Evolutionary conservation across 2,329 filamentous ascomycete species (phyloP), one percentile per base, ranked within the genome.

Genomic region (Elsinoe australis): DNA sequence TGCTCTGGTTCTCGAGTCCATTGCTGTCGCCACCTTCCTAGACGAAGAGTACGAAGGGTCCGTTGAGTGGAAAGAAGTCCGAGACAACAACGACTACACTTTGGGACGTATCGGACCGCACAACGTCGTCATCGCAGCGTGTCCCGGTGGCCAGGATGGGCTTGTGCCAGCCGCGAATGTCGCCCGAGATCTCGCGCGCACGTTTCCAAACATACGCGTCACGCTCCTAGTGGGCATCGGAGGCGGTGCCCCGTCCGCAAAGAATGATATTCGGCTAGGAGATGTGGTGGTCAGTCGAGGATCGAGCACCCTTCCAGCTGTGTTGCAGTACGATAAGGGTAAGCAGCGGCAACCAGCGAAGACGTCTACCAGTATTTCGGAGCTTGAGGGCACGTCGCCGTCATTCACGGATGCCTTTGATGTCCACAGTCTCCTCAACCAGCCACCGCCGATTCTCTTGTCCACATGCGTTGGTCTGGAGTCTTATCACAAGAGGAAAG

Each of bases 201-300:
- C 48, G 31, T 55, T 55, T 29, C 46, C 36, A 12, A 24, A 22
- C 14, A n/a, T 58, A 33, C 22, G 36, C 8, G 38, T 58, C 19
- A 52, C 56, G 4, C 39, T 59, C 4, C 50, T 58, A 51, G 56
- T 59, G 1, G 56, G 56, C 9, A 57, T 59, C 17, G 56, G n/a
- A n/a, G n/a, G n/a, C n/a, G n/a, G n/a, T n/a, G n/a, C n/a, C n/a
- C n/a, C n/a, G n/a, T n/a, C n/a, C n/a, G n/a, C n/a, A n/a, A n/a
- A n/a, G 10, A 17, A 33, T 7, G 56, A 60, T 12, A 56, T 62
- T 6, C 54, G 55, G 0, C 57, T 62, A 4, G 59, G 59, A 1
- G 59, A 61, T 41, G 47, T 61, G 7, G 55, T 57, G 0, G 54
- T 61, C 7, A 59, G 59, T 44, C 49, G 50, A 15, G 56, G 57